Base-by-base conservation (phyloP, 805 yeast species). In the Wickerhamomyces strasburgensis region DNA sequence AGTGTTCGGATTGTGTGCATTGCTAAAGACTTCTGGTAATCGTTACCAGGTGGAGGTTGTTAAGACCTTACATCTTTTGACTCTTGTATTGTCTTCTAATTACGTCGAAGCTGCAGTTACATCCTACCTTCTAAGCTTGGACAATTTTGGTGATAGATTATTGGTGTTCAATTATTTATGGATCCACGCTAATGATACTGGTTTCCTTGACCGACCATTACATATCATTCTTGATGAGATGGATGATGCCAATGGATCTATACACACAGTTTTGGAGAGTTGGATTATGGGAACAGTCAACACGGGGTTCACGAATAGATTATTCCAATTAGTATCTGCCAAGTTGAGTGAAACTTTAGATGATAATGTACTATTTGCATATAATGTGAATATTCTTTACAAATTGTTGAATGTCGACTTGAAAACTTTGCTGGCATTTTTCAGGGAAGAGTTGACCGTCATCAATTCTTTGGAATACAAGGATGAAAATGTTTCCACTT, bases 31-130 rank as follows among this genome's bases (percentile, higher is more conserved):
- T 19, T 31, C 36, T 62, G 25, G 68, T 70, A 8, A 64, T 71
- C 61, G 62, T 32, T 67, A 70, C 39, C 95, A 86, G 51, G 80
- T 82, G 1, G 94, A 84, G 48, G 70, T 83, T 0, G 84, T 83
- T 1, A 75, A 72, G 35, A 65, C 75, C 16, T 65, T 89, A 2
- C 80, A 84, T 67, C 65, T 69, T 5, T 59, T 90, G 34, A 80
- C 77, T 27, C 57, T 70, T n/a, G 61, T 69, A 14, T 67, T 73
- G 18, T 75, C 75, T 11, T 51, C 70, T 2, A 61, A 72, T 32
- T 71, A 73, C 42, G 70, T 88, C 18, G 95, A 88, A 49, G 90
- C 95, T 1, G 83, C 86, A 0, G 44, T 89, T 3, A 64, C 85
- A 0, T 64, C 73, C 2, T 66, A 77, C 32, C 68, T 85, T 21